Base-by-base conservation (phyloP, 768 basidiomycete species). In the Tricholoma sp. region DNA sequence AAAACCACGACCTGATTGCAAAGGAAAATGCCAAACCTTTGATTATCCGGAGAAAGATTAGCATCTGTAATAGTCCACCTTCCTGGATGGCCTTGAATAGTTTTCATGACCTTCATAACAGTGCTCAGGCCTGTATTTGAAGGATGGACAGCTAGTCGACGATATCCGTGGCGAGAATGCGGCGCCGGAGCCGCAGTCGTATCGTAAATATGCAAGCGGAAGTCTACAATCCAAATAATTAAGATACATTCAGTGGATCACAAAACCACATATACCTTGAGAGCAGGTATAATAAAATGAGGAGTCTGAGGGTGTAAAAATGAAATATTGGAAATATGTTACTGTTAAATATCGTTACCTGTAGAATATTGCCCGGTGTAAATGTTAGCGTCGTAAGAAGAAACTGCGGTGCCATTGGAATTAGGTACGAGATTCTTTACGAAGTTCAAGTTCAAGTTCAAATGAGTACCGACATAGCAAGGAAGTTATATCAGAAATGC, bases 11-110 rank as follows among this genome's bases (percentile, higher is more conserved):
- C n/a, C 43, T 39, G 14, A 35, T 46, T 16, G 12, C 34, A 24
- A 2, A 7, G 21, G 32, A 31, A 46, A 55, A 61, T 55, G 14
- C 61, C 73, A 64, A 66, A 86, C 85, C 89, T 85, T 74, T 94
- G 86, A 61, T 94, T 94, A 66, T 94, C 87, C 0, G 87, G 86
- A 59, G 91, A 94, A 18, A 94, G 76, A 71, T 97, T 92, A 19
- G 89, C 89, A 72, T 98, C 97, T 6, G 94, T 98, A 56, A 98
- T 91, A 0, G 95, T 97, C 95, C 94, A 98, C 34, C 83, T 77
- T 0, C 91, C 91, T 14, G 83, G 79, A 32, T 82, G 75, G 0
- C 91, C 95, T 66, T 85, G 80, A 47, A 96, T 88, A 0, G 83
- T 84, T 67, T 91, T 73, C 60, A 73, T 74, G 5, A 82, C 66